Conservation (phyloP, 116 monocot species). For the Trichopus zeylanicus region DNA sequence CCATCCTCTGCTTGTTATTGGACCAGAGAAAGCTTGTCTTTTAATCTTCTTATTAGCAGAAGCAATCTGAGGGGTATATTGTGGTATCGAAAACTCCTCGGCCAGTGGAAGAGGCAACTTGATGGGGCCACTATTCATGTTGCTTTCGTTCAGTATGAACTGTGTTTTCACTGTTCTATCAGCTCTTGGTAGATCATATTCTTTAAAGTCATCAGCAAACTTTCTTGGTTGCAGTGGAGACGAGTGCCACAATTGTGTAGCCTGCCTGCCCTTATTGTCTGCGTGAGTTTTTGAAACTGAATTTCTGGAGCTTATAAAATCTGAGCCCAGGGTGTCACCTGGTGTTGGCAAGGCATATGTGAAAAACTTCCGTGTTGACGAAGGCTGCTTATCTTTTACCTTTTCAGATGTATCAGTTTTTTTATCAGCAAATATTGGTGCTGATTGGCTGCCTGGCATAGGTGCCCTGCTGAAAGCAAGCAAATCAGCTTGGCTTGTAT, state of each 20-base stretch:
- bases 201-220: conserved; percentile 17
- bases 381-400: conserved; percentile 30
- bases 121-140: conserved; percentile 25
- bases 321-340: conserved; percentile 30
- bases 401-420: conserved; percentile 46
- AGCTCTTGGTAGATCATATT: conserved; percentile 19
- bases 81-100: conserved; percentile 20
- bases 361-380: conserved; percentile 56
- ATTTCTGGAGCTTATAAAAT: conserved; percentile 14
- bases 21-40: conserved; percentile 53
- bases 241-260: conserved; percentile 49
- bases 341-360: conserved; percentile 88
- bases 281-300: conserved; percentile 8
- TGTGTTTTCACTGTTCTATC: conserved; percentile 14
- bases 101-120: conserved; percentile 36
- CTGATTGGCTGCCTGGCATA: conserved; percentile 56
- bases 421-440: conserved; percentile 60
- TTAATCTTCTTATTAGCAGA: conserved; percentile 40
- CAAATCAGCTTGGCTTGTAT: conserved; percentile 36
- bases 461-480: conserved; percentile 13
- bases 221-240: conserved; percentile 67
- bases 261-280: conserved; percentile 19
- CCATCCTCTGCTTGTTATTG: conserved; percentile 19
- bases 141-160: conserved; percentile 47
- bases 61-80: conserved; percentile 7